Base-by-base conservation (phyloP, 2,329 filamentous ascomycete genomes). In the Aspergillus luchuensis region DNA sequence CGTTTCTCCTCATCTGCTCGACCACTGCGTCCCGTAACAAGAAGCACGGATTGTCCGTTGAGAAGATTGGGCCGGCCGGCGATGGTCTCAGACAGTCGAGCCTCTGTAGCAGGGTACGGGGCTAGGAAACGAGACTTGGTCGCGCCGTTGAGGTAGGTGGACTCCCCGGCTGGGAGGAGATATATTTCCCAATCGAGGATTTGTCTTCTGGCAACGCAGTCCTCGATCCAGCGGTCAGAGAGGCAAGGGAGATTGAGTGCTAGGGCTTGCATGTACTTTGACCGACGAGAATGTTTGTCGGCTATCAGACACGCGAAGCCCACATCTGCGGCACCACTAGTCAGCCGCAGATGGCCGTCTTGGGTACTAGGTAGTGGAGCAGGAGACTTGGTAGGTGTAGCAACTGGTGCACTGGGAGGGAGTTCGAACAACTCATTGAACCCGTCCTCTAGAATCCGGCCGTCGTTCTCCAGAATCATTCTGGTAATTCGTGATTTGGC, bases 261-360 rank as follows among this genome's bases (percentile, higher is more conserved):
- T 2, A 99, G 84, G 0, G 95, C 95, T 77, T 98, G 93, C 83
- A 98, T 91, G 74, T 95, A 97, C 73, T 98, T 99, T 53, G 88
- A 86, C 64, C 92, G 92, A 50, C 94, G 87, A 6, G 91, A 95
- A 73, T 97, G 90, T 4, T 87, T 85, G 70, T 98, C 91, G 0
- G 93, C 89, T 61, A 99, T 91, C 13, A 98, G 80, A 4, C 92
- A 93, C 0, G 91, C 87, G 71, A 99, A 98, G 0, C 91, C 89
- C 1, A 88, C 80, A 2, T 83, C 77, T 38, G 79, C 70, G 21
- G 84, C 84, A 21, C 80, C 74, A 10, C 80, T 66, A 1, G 79
- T 86, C 0, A 96, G 81, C 1, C 74, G 79, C 17, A 95, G 77
- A 36, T 67, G 63, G 49, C 43, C 48, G 47, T 60, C 11, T 70